Evolutionary conservation across 805 yeast species (phyloP).

Genomic region (Priceomyces medius): DNA sequence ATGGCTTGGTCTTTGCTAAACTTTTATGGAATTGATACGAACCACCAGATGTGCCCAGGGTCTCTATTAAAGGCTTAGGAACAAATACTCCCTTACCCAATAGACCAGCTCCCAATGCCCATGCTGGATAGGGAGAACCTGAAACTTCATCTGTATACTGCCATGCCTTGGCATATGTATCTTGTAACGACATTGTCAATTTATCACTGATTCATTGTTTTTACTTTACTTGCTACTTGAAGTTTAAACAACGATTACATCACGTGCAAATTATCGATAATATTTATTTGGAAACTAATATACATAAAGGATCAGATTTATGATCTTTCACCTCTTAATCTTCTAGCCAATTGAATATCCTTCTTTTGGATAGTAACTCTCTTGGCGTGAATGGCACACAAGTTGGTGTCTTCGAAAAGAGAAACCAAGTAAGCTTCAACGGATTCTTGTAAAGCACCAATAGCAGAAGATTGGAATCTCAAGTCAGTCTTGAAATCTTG

Average conservation of each 20-base stretch:
- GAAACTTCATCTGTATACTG: constrained; percentile 7
- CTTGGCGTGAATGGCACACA: constrained; percentile 51
- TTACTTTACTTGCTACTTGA: not conserved
- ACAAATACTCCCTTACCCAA: constrained; percentile 14
- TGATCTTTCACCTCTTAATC: constrained; percentile 50
- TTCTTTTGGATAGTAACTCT: constrained; percentile 49
- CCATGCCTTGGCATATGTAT: not conserved
- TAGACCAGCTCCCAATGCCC: constrained; percentile 15
- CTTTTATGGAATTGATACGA: constrained; percentile 17
- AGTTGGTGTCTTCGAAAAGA: constrained; percentile 47
- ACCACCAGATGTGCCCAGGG: constrained; percentile 18
- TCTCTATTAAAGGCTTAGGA: constrained; percentile 13
- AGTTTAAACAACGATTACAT: not conserved
- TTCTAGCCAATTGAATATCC: constrained; percentile 49
- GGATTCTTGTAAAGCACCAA: constrained; percentile 48
- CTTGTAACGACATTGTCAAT: constrained; percentile 4
- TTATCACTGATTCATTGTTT: not conserved
- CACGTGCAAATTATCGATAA: not conserved
- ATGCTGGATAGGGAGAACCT: constrained; percentile 22
- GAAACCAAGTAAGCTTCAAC: constrained; percentile 49
- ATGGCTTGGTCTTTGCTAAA: constrained; percentile 30
- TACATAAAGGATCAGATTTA: constrained; percentile 15
- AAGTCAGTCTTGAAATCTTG: constrained; percentile 48
- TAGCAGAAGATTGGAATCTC: constrained; percentile 48
- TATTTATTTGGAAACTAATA: constrained; percentile 11